Evolutionary conservation across 2,329 filamentous ascomycete genomes (phyloP).

Genomic region (Talaromyces atroroseus): DNA sequence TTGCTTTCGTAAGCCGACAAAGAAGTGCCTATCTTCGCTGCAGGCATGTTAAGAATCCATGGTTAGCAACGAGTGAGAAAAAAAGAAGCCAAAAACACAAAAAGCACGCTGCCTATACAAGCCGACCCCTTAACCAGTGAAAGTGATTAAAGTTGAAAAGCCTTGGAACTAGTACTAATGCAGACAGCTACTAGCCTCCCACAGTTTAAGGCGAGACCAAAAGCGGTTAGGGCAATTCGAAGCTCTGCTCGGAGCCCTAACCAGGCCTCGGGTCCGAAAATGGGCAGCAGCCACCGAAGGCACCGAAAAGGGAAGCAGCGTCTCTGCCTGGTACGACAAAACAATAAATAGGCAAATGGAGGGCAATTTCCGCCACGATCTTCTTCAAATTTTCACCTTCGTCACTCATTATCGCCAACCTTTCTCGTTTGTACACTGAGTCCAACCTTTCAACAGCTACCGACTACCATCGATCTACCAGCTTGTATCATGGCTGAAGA

Average conservation of each 20-base stretch:
- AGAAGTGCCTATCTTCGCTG: too few relatives aligned
- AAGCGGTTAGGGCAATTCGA: neutral
- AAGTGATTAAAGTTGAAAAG: too few relatives aligned
- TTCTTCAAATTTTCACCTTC: neutral
- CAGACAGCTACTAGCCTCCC: neutral
- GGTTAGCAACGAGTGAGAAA: too few relatives aligned
- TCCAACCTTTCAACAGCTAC: neutral
- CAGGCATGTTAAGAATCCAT: too few relatives aligned
- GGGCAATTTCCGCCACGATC: too few relatives aligned
- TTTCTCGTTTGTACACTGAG: neutral
- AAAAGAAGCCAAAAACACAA: too few relatives aligned
- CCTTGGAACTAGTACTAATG: neutral
- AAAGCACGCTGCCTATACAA: too few relatives aligned
- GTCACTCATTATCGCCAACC: neutral
- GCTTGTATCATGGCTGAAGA: neutral
- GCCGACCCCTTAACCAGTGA: too few relatives aligned
- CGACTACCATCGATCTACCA: neutral
- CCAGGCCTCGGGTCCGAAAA: conserved; percentile 7
- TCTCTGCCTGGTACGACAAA: neutral
- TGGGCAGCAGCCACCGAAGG: neutral
- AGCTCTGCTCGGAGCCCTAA: neutral
- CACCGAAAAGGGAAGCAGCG: neutral
- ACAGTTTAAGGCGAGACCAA: neutral
- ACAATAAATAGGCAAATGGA: neutral
- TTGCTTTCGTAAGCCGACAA: too few relatives aligned